phyloP scores from a whole-genome alignment of 441 rosid species.

The Erysimum cheiri region DNA sequence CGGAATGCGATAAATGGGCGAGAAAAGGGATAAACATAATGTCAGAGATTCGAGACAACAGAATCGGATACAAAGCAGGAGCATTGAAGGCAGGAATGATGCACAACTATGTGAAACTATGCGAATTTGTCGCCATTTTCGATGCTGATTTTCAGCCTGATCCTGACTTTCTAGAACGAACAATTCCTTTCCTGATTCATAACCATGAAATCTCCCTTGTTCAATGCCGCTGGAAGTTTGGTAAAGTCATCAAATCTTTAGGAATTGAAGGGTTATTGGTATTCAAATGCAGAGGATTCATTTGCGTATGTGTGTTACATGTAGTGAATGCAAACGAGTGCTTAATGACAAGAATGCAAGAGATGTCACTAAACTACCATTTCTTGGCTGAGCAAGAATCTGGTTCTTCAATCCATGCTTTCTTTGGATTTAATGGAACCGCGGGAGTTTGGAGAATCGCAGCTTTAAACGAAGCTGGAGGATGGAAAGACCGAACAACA shows the following conservation, averaged over 20 bases:
- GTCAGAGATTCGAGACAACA: conserved; percentile 68
- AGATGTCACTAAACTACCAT: conserved; percentile 49
- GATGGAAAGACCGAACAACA: conserved; percentile 70
- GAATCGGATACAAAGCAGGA: conserved; percentile 77
- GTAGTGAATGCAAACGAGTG: conserved; percentile 47
- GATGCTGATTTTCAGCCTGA: conserved; percentile 84
- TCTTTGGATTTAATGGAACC: conserved; percentile 54
- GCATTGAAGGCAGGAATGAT: conserved; percentile 75
- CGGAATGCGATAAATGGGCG: conserved; percentile 72
- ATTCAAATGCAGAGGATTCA: neutral
- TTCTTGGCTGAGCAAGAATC: conserved; percentile 49
- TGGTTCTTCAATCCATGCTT: conserved; percentile 45
- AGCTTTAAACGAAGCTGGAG: conserved; percentile 67
- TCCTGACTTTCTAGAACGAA: conserved; percentile 62
- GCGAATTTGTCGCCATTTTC: conserved; percentile 64
- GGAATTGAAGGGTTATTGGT: neutral
- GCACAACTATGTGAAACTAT: conserved; percentile 64
- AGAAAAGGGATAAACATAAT: conserved; percentile 70
- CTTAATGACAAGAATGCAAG: conserved; percentile 50
- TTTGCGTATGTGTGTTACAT: conserved; percentile 16
- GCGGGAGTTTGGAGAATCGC: conserved; percentile 72
- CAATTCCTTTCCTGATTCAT: conserved; percentile 65
- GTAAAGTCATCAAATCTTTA: conserved; percentile 37
- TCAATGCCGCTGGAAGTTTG: conserved; percentile 82
- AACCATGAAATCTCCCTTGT: conserved; percentile 68